phyloP scores from a whole-genome alignment of 1,284 basidiomycete genomes.

The Tetrapyrgos nigripes region DNA sequence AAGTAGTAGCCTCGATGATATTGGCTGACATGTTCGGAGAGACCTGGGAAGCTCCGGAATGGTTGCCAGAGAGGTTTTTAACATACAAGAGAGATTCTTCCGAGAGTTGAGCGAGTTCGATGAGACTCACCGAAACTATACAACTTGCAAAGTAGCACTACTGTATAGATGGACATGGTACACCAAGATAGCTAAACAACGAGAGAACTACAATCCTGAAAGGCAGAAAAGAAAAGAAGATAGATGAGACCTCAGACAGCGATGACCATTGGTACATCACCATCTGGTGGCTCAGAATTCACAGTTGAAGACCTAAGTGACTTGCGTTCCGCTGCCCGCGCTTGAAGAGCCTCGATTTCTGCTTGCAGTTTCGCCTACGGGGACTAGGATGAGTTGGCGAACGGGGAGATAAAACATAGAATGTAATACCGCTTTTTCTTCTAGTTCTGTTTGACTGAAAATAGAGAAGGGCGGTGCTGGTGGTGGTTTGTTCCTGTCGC shows the following conservation, averaged over 20 bases:
- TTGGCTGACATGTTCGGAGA: slow-evolving; percentile 52
- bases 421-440: slow-evolving; percentile 57
- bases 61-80: slow-evolving; percentile 71
- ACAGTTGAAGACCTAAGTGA: neutral
- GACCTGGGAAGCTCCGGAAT: slow-evolving; percentile 59
- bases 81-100: slow-evolving; percentile 40
- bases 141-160: too few species aligned
- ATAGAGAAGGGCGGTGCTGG: slow-evolving; percentile 58
- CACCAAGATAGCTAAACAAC: too few species aligned
- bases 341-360: slow-evolving; percentile 54
- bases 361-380: slow-evolving; percentile 51
- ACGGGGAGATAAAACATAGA: neutral
- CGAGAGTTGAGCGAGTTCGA: slow-evolving; percentile 41
- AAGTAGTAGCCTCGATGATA: slow-evolving; percentile 72
- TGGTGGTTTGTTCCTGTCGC: slow-evolving; percentile 48
- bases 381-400: slow-evolving; percentile 3
- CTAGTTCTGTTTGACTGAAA: slow-evolving; percentile 65
- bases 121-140: too few species aligned
- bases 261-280: neutral
- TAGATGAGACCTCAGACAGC: too few species aligned
- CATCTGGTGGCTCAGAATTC: neutral
- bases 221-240: too few species aligned
- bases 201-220: too few species aligned
- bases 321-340: slow-evolving; percentile 39
- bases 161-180: too few species aligned